phyloP scores from a whole-genome alignment of 805 yeast genomes.

The Yamadazyma tumulicola region DNA sequence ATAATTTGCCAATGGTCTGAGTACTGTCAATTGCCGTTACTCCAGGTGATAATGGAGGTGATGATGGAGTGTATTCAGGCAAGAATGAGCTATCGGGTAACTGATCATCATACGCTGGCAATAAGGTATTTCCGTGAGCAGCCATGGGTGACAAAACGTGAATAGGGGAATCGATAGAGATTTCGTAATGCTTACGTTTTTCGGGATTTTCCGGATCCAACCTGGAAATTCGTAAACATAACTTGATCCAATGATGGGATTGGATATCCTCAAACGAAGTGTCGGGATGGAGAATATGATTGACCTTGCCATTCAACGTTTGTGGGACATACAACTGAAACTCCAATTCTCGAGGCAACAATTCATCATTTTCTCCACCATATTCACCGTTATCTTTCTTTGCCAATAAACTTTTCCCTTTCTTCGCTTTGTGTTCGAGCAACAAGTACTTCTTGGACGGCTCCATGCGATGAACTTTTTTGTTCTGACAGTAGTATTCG shows the following conservation, averaged over 20 bases:
- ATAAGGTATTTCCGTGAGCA: constrained; percentile 72
- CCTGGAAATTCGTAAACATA: constrained; percentile 75
- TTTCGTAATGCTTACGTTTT: constrained; percentile 88
- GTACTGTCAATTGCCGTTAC: constrained; percentile 44
- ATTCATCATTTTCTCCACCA: constrained; percentile 46
- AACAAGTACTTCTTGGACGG: constrained; percentile 79
- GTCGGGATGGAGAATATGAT: constrained; percentile 68
- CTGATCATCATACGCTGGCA: constrained; percentile 62
- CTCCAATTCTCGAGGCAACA: constrained; percentile 75
- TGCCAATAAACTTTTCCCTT: constrained; percentile 46
- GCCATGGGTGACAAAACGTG: constrained; percentile 75
- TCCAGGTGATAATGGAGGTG: constrained; percentile 56
- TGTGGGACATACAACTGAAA: constrained; percentile 85
- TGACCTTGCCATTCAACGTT: constrained; percentile 50
- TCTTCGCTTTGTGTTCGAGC: constrained; percentile 71
- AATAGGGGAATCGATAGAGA: constrained; percentile 91
- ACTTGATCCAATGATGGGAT: constrained; percentile 93
- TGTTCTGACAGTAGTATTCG: constrained; percentile 84
- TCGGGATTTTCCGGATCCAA: constrained; percentile 48
- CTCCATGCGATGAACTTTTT: constrained; percentile 88
- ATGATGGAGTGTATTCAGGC: constrained; percentile 23
- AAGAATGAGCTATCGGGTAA: constrained; percentile 11
- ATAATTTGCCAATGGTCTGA: constrained; percentile 10
- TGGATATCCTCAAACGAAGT: constrained; percentile 77
- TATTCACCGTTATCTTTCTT: constrained; percentile 27